Conservation (phyloP, 2,329 filamentous ascomycete species). For the Chaetomium strumarium region DNA sequence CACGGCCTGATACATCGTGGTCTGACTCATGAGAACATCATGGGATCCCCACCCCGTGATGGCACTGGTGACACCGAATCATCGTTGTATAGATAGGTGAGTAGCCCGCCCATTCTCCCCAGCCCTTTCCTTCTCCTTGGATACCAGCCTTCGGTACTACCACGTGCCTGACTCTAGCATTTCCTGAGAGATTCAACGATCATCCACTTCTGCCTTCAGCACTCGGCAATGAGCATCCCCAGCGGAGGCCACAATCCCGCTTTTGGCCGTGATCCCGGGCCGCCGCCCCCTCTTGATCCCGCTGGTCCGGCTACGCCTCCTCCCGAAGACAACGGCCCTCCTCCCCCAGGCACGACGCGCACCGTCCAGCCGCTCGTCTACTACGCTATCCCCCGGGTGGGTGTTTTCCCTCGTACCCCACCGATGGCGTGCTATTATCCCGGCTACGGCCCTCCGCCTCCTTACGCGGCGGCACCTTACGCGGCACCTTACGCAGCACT, state of each 20-base stretch:
- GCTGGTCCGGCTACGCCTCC: neutral
- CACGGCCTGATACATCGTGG: neutral
- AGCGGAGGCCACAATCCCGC: constrained; percentile 11
- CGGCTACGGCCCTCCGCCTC: neutral
- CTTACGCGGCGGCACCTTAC: neutral
- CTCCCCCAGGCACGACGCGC: constrained; percentile 13
- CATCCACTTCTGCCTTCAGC: neutral
- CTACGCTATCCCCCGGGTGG: constrained; percentile 1
- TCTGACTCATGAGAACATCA: neutral
- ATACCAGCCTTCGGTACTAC: neutral
- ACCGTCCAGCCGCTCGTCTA: neutral
- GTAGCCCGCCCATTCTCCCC: neutral
- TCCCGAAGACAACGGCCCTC: constrained; percentile 13
- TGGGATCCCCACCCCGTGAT: neutral
- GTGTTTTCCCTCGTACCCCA: neutral
- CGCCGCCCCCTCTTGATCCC: constrained; percentile 1
- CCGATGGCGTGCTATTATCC: neutral
- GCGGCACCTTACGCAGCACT: neutral
- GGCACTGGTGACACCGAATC: neutral
- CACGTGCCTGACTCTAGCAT: neutral
- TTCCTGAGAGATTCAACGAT: no score
- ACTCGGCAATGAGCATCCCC: constrained; percentile 5
- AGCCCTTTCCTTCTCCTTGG: neutral
- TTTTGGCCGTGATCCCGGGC: constrained; percentile 12
- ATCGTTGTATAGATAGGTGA: constrained; percentile 3